These are phyloP conservation scores for Colletotrichum sp. DNA, from an alignment of 2,329 filamentous ascomycete genomes.

Conservation along the genomic window DNA sequence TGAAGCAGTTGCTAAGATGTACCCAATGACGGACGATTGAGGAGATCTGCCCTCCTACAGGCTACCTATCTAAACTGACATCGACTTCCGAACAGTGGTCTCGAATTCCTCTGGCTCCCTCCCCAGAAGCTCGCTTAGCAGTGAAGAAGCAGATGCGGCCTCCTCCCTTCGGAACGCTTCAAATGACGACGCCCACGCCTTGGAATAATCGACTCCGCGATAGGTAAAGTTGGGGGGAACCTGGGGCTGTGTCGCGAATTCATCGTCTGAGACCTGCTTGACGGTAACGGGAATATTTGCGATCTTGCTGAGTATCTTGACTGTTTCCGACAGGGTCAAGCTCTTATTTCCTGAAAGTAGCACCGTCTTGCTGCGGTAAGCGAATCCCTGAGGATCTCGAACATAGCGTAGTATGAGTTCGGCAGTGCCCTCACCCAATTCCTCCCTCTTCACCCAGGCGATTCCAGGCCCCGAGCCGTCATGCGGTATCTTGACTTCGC, in stretches of 20 bases:
- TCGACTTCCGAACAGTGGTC: not conserved
- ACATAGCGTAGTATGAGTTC: not conserved
- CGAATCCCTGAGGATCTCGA: not conserved
- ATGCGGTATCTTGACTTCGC: not conserved
- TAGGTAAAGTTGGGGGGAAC: not conserved
- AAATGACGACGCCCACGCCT: not conserved
- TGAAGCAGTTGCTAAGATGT: not conserved
- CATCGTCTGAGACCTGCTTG: not conserved
- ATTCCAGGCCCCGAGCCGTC: not conserved
- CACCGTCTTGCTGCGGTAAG: not conserved
- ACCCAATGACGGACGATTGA: not conserved
- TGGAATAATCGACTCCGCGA: not conserved
- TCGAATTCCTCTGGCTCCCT: not conserved
- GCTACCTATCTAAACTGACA: not conserved
- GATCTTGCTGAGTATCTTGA: not conserved
- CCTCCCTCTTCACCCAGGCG: not conserved
- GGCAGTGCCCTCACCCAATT: not conserved
- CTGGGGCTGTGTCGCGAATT: not conserved
- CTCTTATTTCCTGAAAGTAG: slow-evolving; percentile 21
- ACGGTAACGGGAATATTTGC: not conserved
- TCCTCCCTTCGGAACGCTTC: not conserved
- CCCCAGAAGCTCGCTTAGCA: not conserved
- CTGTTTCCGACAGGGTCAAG: slow-evolving; percentile 17
- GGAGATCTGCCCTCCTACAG: not conserved
- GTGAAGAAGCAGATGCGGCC: not conserved